Conservation (phyloP, 331 rosid species). For the Ulmus americana region DNA sequence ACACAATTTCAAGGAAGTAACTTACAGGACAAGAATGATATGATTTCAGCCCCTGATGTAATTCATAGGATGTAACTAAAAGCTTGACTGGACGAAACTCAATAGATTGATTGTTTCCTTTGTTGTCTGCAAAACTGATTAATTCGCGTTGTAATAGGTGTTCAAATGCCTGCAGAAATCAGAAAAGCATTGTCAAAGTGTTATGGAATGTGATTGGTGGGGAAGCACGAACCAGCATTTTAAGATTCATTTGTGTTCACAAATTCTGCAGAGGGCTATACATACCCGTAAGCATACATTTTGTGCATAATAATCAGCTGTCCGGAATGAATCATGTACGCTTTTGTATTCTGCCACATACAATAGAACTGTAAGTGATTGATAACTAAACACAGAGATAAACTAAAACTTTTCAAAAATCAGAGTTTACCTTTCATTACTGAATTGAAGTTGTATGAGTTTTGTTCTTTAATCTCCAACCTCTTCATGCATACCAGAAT, state of each 20-base stretch:
- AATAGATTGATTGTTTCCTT: conserved; percentile 55
- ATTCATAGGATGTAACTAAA: conserved; percentile 49
- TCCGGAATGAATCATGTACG: conserved; percentile 56
- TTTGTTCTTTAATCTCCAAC: conserved; percentile 77
- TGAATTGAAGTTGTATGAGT: conserved; percentile 70
- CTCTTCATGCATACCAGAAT: conserved; percentile 88
- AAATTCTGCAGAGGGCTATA: conserved; percentile 11
- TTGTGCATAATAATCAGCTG: conserved; percentile 54
- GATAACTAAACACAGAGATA: conserved; percentile 11
- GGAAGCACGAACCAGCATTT: conserved; percentile 7
- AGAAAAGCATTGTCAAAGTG: conserved; percentile 17
- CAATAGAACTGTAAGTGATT: conserved; percentile 13
- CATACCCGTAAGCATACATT: conserved; percentile 72
- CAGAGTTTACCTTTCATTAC: conserved; percentile 66
- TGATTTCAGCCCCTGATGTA: conserved; percentile 62
- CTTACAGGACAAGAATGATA: conserved; percentile 74
- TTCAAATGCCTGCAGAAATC: conserved; percentile 69
- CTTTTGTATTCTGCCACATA: conserved; percentile 70
- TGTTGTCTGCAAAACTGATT: conserved; percentile 63
- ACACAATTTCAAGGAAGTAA: conserved; percentile 2
- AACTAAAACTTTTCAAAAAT: conserved; percentile 11
- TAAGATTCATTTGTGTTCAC: conserved; percentile 7
- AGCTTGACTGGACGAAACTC: conserved; percentile 77
- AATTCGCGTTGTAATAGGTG: conserved; percentile 70
- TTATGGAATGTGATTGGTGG: conserved; percentile 2